Conservation (phyloP, 371 early-diverging fungal genomes). For the Syncephalastrum racemosum region DNA sequence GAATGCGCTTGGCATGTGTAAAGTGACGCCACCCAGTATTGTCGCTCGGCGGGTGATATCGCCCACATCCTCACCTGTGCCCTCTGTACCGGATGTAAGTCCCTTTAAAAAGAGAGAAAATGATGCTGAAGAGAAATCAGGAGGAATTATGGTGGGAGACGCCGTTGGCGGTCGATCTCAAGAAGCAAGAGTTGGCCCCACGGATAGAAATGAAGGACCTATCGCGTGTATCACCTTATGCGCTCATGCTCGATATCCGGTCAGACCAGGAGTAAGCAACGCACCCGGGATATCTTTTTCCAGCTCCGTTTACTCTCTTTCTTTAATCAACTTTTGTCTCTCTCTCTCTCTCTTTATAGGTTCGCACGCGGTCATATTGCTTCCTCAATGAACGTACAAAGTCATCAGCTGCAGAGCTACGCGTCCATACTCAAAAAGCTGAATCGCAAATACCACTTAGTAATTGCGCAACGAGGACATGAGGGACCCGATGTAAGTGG, state of each 20-base stretch:
- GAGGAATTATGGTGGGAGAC: slow-evolving; percentile 54
- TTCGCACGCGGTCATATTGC: slow-evolving; percentile 60
- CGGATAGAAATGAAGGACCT: slow-evolving; percentile 57
- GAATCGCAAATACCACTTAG: slow-evolving; percentile 60
- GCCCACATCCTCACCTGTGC: slow-evolving; percentile 2
- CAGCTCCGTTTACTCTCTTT: too few relatives aligned
- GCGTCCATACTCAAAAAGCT: slow-evolving; percentile 50
- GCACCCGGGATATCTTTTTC: too few relatives aligned
- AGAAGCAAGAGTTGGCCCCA: slow-evolving; percentile 60
- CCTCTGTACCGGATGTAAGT: background rate
- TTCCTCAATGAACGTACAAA: slow-evolving; percentile 55
- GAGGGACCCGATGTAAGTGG: slow-evolving; percentile 55
- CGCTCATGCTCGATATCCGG: slow-evolving; percentile 63
- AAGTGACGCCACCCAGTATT: slow-evolving; percentile 64
- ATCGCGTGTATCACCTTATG: slow-evolving; percentile 45
- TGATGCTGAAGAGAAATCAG: background rate
- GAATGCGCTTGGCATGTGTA: slow-evolving; percentile 66
- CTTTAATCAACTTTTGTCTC: too few relatives aligned
- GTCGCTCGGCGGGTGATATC: slow-evolving; percentile 15
- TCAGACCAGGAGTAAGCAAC: slow-evolving; percentile 58
- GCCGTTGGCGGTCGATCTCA: slow-evolving; percentile 50
- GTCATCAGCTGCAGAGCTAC: slow-evolving; percentile 46
- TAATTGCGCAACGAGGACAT: slow-evolving; percentile 48
- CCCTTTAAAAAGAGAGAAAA: background rate
- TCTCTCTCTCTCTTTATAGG: slow-evolving; percentile 22